A percentile compares a stretch with the other conserved stretches of the same genome.
These are phyloP conservation scores for Lepidium aucheri DNA, from an alignment of 345 rosid species.

Conservation along the genomic window DNA sequence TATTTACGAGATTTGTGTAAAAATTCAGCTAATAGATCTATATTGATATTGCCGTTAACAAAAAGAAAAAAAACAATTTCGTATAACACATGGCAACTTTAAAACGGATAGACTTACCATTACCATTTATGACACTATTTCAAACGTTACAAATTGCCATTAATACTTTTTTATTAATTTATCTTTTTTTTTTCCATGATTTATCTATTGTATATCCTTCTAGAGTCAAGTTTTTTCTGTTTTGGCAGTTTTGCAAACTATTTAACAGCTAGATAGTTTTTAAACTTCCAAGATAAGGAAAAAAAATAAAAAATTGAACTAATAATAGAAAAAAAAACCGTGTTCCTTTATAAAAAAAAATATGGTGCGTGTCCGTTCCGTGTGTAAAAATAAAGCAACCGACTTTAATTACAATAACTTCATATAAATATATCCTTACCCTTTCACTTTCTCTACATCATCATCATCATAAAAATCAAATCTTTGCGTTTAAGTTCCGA, in stretches of 20 bases:
- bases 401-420: not conserved
- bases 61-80: too few relatives aligned
- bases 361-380: slow-evolving; percentile 14
- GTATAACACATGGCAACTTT: too few relatives aligned
- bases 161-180: too few relatives aligned
- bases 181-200: too few relatives aligned
- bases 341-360: not conserved
- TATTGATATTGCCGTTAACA: too few relatives aligned
- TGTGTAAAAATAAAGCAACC: not conserved
- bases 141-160: not conserved
- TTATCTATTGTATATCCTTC: too few relatives aligned
- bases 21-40: too few relatives aligned
- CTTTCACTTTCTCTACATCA: not conserved
- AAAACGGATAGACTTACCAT: not conserved
- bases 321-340: not conserved
- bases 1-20: too few relatives aligned
- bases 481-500: not conserved
- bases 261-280: not conserved
- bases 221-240: not conserved
- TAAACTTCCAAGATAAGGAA: not conserved
- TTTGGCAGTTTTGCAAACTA: not conserved
- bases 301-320: not conserved
- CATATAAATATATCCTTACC: not conserved
- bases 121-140: not conserved
- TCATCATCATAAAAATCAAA: not conserved